Evolutionary conservation across 2,329 filamentous ascomycete genomes (phyloP).

Genomic region (Didymella pinodella): DNA sequence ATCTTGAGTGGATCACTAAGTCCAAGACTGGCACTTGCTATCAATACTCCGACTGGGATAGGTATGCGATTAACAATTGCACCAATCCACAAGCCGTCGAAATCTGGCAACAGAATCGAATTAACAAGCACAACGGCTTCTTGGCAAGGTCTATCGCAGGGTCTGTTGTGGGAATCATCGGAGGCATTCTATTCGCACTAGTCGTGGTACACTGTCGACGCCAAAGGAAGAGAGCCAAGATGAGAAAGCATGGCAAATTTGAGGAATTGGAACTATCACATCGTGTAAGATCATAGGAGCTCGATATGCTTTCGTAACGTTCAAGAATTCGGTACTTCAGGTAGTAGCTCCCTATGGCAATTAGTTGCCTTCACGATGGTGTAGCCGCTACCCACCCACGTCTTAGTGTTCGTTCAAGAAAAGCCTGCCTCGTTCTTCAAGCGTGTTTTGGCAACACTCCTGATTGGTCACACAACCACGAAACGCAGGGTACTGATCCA

Average conservation of each 20-base stretch:
- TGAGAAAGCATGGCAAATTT: neutral
- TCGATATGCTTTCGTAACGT: too few relatives aligned
- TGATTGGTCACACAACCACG: too few relatives aligned
- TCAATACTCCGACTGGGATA: neutral
- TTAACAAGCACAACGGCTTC: neutral
- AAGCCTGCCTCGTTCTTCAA: too few relatives aligned
- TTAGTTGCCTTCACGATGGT: too few relatives aligned
- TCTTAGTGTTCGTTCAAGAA: too few relatives aligned
- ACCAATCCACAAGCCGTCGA: neutral
- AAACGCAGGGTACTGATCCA: too few relatives aligned
- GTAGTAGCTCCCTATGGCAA: too few relatives aligned
- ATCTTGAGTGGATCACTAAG: neutral
- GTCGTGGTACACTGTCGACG: neutral
- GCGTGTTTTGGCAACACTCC: too few relatives aligned
- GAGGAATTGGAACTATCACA: neutral
- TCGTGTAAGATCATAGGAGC: too few relatives aligned
- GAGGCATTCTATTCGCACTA: neutral
- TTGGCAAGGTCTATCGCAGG: neutral
- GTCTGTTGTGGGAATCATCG: neutral
- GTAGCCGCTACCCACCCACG: too few relatives aligned
- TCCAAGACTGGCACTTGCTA: constrained; percentile 2
- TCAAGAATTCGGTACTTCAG: too few relatives aligned
- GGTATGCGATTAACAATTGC: neutral
- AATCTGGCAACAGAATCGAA: neutral
- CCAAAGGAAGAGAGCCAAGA: neutral